Evolutionary conservation across 192 early-diverging fungal genomes (phyloP).

Genomic region (Linnemannia zychae): DNA sequence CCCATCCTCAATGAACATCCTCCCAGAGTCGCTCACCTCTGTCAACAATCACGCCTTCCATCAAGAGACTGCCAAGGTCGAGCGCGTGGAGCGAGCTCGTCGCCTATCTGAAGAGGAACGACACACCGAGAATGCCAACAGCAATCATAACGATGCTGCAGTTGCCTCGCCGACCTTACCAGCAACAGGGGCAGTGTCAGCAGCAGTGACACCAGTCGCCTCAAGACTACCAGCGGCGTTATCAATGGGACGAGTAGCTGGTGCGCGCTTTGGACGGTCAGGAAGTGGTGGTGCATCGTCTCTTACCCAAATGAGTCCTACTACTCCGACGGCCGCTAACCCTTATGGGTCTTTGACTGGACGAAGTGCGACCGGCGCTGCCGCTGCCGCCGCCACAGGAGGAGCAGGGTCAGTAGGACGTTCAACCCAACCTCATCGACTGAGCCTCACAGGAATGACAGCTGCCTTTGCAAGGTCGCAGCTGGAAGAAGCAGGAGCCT

Average conservation of each 20-base stretch:
- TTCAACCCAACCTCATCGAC: background rate
- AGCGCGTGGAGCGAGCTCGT: slow-evolving; percentile 26
- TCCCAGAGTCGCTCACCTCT: slow-evolving; percentile 48
- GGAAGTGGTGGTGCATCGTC: slow-evolving; percentile 16
- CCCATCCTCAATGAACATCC: slow-evolving; percentile 37
- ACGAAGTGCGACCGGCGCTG: slow-evolving; percentile 9
- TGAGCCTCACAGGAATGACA: slow-evolving; percentile 24
- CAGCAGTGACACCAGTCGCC: background rate
- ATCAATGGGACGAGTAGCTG: slow-evolving; percentile 25
- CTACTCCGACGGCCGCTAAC: slow-evolving; percentile 33
- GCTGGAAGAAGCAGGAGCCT: background rate
- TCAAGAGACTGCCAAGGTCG: background rate
- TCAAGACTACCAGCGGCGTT: slow-evolving; percentile 17
- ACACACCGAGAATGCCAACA: background rate
- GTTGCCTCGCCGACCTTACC: background rate
- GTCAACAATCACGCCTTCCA: slow-evolving; percentile 38
- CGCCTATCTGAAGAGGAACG: slow-evolving; percentile 34
- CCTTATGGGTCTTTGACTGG: slow-evolving; percentile 26
- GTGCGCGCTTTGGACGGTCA: slow-evolving; percentile 23
- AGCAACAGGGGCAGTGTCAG: background rate
- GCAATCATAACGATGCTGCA: no score
- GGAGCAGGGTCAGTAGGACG: background rate
- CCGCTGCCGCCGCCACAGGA: background rate
- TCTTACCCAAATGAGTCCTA: slow-evolving; percentile 14
- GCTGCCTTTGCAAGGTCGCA: slow-evolving; percentile 15